phyloP scores from a whole-genome alignment of 139 green algal species.

The Chlorella sp. region DNA sequence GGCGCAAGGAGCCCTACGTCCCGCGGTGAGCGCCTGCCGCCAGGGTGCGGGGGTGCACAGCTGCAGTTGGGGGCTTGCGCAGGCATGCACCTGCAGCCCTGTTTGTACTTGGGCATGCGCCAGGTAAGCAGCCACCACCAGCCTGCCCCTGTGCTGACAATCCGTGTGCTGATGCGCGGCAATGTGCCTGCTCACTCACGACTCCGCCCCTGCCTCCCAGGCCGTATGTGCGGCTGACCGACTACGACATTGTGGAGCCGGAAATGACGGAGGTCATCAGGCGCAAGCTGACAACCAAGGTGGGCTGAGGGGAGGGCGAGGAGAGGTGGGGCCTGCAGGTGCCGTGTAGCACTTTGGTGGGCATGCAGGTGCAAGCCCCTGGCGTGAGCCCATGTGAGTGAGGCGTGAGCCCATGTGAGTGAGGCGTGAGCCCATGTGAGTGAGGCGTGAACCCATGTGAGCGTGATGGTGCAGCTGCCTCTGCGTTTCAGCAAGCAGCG shows the following conservation, averaged over 20 bases:
- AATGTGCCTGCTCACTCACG: background rate
- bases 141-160: background rate
- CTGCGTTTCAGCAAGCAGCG: no score
- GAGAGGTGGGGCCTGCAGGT: background rate
- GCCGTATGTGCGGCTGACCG: conserved; percentile 55
- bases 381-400: no score
- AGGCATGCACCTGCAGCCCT: background rate
- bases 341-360: background rate
- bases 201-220: background rate
- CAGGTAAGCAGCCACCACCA: background rate
- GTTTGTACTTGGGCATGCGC: background rate
- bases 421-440: background rate
- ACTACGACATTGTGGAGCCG: conserved; percentile 66
- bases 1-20: conserved; percentile 59
- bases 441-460: background rate
- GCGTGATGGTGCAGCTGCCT: background rate
- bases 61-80: no score
- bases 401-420: no score
- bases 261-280: conserved; percentile 45
- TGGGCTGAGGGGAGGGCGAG: background rate
- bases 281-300: conserved; percentile 67
- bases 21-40: conserved; percentile 27
- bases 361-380: no score
- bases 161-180: background rate
- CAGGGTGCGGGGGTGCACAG: background rate